Evolutionary conservation across 23 red algal genomes (phyloP), one percentile per base, ranked within the genome.

Genomic region (Gracilaria domingensis): DNA sequence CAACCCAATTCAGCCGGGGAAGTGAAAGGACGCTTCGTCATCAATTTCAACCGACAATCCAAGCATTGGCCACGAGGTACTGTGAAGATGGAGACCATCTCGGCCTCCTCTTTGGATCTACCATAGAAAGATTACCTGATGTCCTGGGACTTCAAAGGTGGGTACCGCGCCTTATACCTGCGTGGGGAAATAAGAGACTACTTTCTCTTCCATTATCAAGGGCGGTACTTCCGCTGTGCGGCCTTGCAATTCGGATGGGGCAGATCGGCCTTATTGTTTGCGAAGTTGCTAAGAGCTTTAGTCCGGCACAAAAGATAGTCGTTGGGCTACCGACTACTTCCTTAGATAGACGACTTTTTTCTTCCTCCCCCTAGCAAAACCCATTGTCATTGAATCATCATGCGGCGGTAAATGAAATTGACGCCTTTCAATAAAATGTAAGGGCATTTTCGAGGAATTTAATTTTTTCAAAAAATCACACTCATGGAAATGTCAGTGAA

Each of bases 311-410:
- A 83, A 12, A 49, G 74, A 8, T 5, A 21, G 0, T 2, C 29
- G 23, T 18, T 51, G 3, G 20, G 12, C 26, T 49, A 24, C 36
- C 62, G 84, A 25, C 21, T 91, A 0, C 57, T 36, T 14, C 51
- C 75, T 13, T 91, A 82, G 17, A 72, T 83, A 4, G 88, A 91
- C 75, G 88, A 91, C 14, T 77, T 88, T 35, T 13, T 77, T 20
- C 13, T n/a, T n/a, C n/a, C n/a, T n/a, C n/a, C n/a, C n/a, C n/a
- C n/a, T n/a, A n/a, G n/a, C n/a, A n/a, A n/a, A n/a, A n/a, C n/a
- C n/a, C n/a, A n/a, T n/a, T n/a, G n/a, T n/a, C n/a, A n/a, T n/a
- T n/a, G n/a, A n/a, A n/a, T n/a, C n/a, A n/a, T n/a, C n/a, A n/a
- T n/a, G n/a, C n/a, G n/a, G n/a, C n/a, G n/a, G n/a, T n/a, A n/a